Percentiles rank a stretch among this genome's conserved stretches.
phyloP scores from a whole-genome alignment of 176 grass and related monocot genomes.

The Paspalum vaginatum region DNA sequence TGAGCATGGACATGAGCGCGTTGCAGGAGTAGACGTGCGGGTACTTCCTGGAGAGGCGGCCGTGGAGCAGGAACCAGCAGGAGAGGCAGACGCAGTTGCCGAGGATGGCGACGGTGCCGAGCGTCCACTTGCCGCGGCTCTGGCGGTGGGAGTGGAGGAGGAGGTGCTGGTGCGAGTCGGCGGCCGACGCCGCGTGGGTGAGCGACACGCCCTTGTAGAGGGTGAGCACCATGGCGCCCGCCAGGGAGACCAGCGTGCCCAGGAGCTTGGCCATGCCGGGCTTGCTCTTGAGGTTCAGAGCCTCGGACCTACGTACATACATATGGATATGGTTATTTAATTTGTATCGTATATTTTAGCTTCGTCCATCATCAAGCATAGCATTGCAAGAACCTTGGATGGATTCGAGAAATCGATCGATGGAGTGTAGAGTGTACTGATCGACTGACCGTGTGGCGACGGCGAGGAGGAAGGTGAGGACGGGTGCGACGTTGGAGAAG shows the following conservation, averaged over 20 bases:
- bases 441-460: constrained; percentile 45
- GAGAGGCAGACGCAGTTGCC: constrained; percentile 71
- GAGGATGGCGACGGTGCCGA: constrained; percentile 72
- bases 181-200: constrained; percentile 13
- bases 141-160: not conserved
- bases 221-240: constrained; percentile 75
- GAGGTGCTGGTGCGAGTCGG: not conserved
- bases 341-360: too few species aligned
- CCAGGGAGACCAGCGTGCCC: constrained; percentile 66
- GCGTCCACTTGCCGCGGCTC: constrained; percentile 57
- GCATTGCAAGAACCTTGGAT: not conserved
- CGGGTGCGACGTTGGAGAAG: constrained; percentile 83
- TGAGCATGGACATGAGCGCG: constrained; percentile 68
- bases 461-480: constrained; percentile 84
- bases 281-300: constrained; percentile 52
- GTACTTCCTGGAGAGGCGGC: constrained; percentile 69
- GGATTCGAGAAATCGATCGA: too few species aligned
- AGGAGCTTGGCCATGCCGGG: constrained; percentile 63
- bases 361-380: too few species aligned
- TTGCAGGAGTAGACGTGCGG: constrained; percentile 87
- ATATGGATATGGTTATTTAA: too few species aligned
- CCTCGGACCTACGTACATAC: constrained; percentile 42
- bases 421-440: too few species aligned
- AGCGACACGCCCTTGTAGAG: constrained; percentile 70
- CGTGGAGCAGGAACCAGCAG: constrained; percentile 83